These are phyloP conservation scores for Mitragyna speciosa DNA, from an alignment of 257 asterid genomes.

Conservation along the genomic window DNA sequence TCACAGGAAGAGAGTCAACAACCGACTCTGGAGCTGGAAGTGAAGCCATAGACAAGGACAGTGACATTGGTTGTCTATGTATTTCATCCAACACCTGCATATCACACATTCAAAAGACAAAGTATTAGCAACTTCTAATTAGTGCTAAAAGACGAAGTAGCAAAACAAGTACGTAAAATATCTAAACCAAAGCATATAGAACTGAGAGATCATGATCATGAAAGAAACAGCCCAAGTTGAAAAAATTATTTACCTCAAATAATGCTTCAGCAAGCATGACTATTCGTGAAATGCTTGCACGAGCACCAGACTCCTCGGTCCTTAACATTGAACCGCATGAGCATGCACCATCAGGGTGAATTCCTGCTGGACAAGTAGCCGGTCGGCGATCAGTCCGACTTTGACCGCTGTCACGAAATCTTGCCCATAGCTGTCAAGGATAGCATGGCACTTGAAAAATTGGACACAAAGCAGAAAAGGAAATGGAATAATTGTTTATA, in stretches of 20 bases:
- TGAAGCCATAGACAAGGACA: conserved; percentile 66
- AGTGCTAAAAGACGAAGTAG: neutral
- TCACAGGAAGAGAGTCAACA: conserved; percentile 84
- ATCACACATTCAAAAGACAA: neutral
- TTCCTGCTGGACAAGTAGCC: conserved; percentile 65
- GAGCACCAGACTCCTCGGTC: conserved; percentile 53
- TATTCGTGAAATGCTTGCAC: conserved; percentile 81
- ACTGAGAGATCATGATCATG: neutral
- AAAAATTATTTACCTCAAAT: conserved; percentile 71
- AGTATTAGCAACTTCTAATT: neutral
- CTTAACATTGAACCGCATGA: conserved; percentile 61
- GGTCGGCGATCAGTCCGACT: conserved; percentile 43
- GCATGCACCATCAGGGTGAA: conserved; percentile 75
- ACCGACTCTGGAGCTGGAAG: conserved; percentile 89
- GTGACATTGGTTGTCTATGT: conserved; percentile 81
- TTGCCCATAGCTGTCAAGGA: conserved; percentile 65
- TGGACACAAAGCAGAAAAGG: neutral
- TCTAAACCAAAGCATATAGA: neutral
- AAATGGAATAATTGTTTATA: neutral
- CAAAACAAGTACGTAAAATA: neutral
- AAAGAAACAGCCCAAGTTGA: neutral
- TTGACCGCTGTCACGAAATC: conserved; percentile 49
- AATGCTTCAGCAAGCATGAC: conserved; percentile 95
- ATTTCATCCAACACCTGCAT: conserved; percentile 89
- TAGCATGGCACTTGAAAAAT: conserved; percentile 10